phyloP scores from a whole-genome alignment of 2,329 filamentous ascomycete species.

The Golovinomyces cichoracearum region DNA sequence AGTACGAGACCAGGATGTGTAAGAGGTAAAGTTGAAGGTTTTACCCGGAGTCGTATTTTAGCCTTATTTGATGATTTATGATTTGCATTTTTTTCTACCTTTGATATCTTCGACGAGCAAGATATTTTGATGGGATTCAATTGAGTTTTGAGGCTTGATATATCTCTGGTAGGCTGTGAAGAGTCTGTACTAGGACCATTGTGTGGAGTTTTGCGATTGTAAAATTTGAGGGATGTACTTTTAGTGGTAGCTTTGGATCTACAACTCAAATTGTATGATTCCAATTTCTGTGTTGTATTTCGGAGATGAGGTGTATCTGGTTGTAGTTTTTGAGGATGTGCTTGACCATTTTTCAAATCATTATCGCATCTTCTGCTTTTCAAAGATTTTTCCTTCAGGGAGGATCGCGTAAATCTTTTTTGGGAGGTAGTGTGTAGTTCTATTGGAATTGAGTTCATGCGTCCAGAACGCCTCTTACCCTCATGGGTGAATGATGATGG shows the following conservation, averaged over 20 bases:
- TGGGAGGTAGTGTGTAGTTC: conserved; percentile 25
- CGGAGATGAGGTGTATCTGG: neutral
- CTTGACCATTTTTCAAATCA: neutral
- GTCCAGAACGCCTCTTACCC: conserved; percentile 42
- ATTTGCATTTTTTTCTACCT: conserved; percentile 6
- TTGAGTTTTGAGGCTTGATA: neutral
- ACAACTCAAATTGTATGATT: neutral
- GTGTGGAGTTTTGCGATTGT: neutral
- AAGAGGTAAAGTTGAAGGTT: conserved; percentile 26
- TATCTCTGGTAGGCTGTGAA: too few species aligned
- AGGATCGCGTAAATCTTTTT: conserved; percentile 26
- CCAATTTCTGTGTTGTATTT: neutral
- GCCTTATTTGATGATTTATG: conserved; percentile 14
- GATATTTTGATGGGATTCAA: neutral
- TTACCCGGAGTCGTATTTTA: conserved; percentile 25
- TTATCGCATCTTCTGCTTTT: neutral
- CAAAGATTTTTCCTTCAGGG: conserved; percentile 4
- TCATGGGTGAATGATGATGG: conserved; percentile 60
- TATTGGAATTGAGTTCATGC: conserved; percentile 30
- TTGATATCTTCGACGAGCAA: neutral
- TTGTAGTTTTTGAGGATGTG: neutral
- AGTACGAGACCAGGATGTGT: conserved; percentile 33
- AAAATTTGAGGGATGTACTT: neutral
- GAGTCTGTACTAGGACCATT: neutral
- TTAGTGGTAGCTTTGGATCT: neutral